A percentile compares a stretch with the other conserved stretches of the same genome.
These are phyloP conservation scores for Xylariaceae sp. DNA, from an alignment of 2,329 filamentous ascomycete genomes.

Conservation along the genomic window DNA sequence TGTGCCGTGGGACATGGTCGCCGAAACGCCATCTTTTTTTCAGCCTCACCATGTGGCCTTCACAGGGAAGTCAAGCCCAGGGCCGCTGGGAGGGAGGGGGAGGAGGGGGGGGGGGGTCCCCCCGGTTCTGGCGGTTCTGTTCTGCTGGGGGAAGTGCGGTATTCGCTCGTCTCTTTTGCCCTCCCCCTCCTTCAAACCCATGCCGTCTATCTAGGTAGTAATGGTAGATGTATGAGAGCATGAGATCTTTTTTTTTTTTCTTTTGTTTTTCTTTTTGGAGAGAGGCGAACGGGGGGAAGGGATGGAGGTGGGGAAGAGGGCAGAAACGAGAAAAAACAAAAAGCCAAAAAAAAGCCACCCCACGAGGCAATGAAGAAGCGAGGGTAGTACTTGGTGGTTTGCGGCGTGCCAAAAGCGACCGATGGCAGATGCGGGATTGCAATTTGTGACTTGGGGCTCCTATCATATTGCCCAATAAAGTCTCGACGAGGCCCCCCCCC, in stretches of 20 bases:
- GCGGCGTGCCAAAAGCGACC: not conserved
- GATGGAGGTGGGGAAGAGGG: not conserved
- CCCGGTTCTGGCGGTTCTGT: not conserved
- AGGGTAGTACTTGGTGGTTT: not conserved
- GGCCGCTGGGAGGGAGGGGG: no score
- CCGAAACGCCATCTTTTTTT: slow-evolving; percentile 15
- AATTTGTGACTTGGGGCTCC: not conserved
- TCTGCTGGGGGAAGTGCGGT: not conserved
- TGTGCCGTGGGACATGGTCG: slow-evolving; percentile 9
- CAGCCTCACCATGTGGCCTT: slow-evolving; percentile 18
- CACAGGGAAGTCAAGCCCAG: slow-evolving; percentile 1
- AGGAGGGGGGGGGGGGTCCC: no score
- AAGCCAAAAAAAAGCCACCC: slow-evolving; percentile 9
- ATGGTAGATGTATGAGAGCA: no score
- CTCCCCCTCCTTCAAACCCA: not conserved
- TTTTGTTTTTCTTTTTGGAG: no score
- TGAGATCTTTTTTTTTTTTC: no score
- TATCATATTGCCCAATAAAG: no score
- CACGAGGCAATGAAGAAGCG: slow-evolving; percentile 11
- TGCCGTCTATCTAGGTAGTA: no score
- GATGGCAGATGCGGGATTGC: not conserved
- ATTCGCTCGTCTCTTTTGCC: not conserved
- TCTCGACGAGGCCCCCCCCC: not conserved
- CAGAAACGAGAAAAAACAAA: not conserved
- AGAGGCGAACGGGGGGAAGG: no score